Percentiles rank a stretch among this genome's conserved stretches.
phyloP scores from a whole-genome alignment of 306 rosid genomes.

The Chamaecrista fasciculata region DNA sequence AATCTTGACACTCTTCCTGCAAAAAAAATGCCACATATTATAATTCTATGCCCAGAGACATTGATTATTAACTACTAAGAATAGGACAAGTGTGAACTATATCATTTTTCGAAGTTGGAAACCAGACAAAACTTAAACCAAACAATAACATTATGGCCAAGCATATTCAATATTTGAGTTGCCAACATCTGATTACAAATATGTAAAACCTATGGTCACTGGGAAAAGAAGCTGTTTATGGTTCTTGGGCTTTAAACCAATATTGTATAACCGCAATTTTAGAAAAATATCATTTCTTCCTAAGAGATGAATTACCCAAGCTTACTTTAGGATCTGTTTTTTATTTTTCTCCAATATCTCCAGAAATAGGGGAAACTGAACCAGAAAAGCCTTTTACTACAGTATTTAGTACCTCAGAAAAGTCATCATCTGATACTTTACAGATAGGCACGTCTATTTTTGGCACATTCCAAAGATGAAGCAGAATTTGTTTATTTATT shows the following conservation, averaged over 20 bases:
- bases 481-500: conserved; percentile 38
- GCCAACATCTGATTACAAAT: conserved; percentile 12
- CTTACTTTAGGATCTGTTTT: conserved; percentile 5
- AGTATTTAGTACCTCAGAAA: conserved; percentile 54
- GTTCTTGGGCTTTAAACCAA: conserved; percentile 1
- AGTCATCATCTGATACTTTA: conserved; percentile 70
- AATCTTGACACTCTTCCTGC: conserved; percentile 86
- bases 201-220: background rate
- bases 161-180: conserved; percentile 8
- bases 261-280: conserved; percentile 15
- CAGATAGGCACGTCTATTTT: conserved; percentile 47
- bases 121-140: background rate
- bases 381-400: conserved; percentile 22
- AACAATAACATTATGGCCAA: background rate
- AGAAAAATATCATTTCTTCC: background rate
- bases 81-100: background rate
- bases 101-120: background rate
- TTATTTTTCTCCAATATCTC: conserved; percentile 24
- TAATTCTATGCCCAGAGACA: background rate
- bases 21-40: conserved; percentile 28
- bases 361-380: background rate
- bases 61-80: conserved; percentile 18
- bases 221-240: conserved; percentile 19
- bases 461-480: conserved; percentile 47
- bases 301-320: background rate